A percentile compares a stretch with the other conserved stretches of the same genome.
These are phyloP conservation scores for Nicotiana undulata DNA, from an alignment of 257 asterid genomes.

Conservation along the genomic window DNA sequence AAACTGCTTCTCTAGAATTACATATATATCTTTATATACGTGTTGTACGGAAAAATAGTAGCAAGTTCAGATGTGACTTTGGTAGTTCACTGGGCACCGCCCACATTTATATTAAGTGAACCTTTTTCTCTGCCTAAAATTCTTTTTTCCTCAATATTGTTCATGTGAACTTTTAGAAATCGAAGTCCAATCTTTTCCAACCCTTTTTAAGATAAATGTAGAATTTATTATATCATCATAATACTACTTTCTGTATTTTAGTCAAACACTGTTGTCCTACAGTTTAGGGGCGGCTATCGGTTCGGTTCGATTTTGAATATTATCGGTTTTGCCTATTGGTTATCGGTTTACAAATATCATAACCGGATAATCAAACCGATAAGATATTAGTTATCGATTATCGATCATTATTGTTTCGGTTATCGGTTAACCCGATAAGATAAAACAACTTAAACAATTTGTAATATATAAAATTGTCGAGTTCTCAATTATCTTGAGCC, in stretches of 20 bases:
- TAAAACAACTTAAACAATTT: too few species aligned
- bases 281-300: too few species aligned
- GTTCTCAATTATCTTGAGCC: too few species aligned
- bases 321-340: too few species aligned
- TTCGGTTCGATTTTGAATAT: too few species aligned
- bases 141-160: neutral
- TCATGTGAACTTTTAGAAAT: neutral
- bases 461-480: too few species aligned
- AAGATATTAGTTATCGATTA: too few species aligned
- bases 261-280: neutral
- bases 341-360: too few species aligned
- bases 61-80: neutral
- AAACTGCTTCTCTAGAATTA: neutral
- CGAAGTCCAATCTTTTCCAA: neutral
- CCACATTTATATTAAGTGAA: neutral
- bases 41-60: neutral
- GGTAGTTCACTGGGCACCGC: neutral
- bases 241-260: neutral
- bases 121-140: neutral
- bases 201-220: neutral
- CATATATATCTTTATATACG: neutral
- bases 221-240: neutral
- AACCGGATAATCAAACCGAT: too few species aligned
- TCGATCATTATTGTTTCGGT: too few species aligned
- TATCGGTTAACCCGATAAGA: too few species aligned